Percentiles rank a stretch among this genome's conserved stretches.
Conservation (phyloP, 768 basidiomycete species). For the Candolleomyces efflorescens region DNA sequence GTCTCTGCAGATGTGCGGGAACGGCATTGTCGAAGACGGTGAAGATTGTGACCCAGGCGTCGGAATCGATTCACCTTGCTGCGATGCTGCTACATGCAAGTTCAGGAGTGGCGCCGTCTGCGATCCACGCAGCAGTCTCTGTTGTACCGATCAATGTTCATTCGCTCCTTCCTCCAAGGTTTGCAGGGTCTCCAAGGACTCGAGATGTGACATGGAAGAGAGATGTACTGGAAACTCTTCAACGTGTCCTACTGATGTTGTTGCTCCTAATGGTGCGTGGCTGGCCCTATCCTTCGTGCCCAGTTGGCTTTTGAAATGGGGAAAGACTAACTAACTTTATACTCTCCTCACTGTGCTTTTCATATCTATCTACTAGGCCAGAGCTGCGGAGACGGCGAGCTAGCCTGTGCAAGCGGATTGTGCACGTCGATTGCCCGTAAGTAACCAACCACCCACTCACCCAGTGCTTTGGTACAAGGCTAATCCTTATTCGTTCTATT, state of each 20-base stretch:
- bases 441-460: constrained; percentile 20
- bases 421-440: constrained; percentile 72
- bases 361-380: constrained; percentile 34
- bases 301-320: not conserved
- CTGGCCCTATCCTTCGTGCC: not conserved
- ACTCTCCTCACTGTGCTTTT: not conserved
- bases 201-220: constrained; percentile 66
- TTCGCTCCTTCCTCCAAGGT: constrained; percentile 67
- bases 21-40: constrained; percentile 76
- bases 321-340: not conserved
- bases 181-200: constrained; percentile 66
- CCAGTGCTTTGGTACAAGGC: constrained; percentile 4
- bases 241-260: constrained; percentile 63
- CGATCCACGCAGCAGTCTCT: constrained; percentile 70
- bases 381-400: constrained; percentile 57
- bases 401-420: constrained; percentile 72
- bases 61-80: constrained; percentile 60
- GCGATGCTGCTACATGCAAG: constrained; percentile 71
- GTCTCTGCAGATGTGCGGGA: constrained; percentile 73
- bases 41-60: constrained; percentile 86
- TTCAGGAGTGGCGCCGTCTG: constrained; percentile 70
- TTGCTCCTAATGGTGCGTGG: constrained; percentile 58
- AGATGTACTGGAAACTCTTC: constrained; percentile 73
- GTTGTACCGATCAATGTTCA: constrained; percentile 67
- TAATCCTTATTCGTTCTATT: constrained; percentile 12